Evolutionary conservation across 352 stramenopile species (phyloP).

Genomic region (Phytophthora sp.): DNA sequence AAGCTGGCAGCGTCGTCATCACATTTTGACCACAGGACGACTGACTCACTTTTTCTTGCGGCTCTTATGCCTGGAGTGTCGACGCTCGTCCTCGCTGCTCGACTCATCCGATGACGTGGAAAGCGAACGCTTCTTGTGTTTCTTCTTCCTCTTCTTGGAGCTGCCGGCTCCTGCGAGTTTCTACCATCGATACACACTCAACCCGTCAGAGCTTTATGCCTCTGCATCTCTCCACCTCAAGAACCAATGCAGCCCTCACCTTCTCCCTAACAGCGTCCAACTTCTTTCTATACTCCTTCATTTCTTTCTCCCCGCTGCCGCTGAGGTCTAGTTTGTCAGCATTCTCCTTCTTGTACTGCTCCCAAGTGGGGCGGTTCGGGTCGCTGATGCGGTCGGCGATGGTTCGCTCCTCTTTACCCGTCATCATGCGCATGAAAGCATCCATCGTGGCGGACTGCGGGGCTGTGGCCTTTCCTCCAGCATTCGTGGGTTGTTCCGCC

Average conservation of each 20-base stretch:
- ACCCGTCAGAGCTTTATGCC: constrained; percentile 2
- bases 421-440: constrained; percentile 93
- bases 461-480: background rate
- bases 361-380: constrained; percentile 94
- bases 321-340: constrained; percentile 92
- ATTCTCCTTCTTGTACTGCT: constrained; percentile 97
- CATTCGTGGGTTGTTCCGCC: constrained; percentile 24
- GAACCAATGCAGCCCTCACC: constrained; percentile 41
- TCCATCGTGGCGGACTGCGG: constrained; percentile 90
- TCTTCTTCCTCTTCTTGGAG: constrained; percentile 89
- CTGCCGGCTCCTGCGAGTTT: constrained; percentile 67
- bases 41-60: constrained; percentile 76
- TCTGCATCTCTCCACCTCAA: background rate
- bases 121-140: constrained; percentile 65
- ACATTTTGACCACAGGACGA: background rate
- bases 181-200: constrained; percentile 24
- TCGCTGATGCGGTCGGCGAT: constrained; percentile 94
- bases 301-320: constrained; percentile 91
- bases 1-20: background rate
- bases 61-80: constrained; percentile 63
- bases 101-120: constrained; percentile 57
- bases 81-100: constrained; percentile 57
- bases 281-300: constrained; percentile 94
- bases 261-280: constrained; percentile 92
- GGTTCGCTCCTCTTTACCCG: constrained; percentile 92